These are phyloP conservation scores for Pilobolus umbonatus DNA, from an alignment of 192 early-diverging fungal genomes.

Conservation along the genomic window DNA sequence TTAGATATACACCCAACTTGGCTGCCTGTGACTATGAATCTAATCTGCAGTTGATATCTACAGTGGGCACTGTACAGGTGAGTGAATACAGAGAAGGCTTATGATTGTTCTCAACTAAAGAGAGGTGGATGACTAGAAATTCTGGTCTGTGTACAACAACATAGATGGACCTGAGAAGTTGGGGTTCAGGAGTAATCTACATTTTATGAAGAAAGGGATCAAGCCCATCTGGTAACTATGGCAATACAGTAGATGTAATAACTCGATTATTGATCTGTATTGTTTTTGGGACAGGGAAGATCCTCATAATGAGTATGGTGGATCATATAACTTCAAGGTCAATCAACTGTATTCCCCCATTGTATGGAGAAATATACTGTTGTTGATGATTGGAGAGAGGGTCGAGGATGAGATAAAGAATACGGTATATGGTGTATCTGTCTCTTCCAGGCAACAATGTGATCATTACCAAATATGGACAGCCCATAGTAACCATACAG, in stretches of 20 bases:
- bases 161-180: slow-evolving; percentile 27
- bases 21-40: slow-evolving; percentile 22
- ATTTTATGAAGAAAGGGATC: slow-evolving; percentile 32
- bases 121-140: slow-evolving; percentile 15
- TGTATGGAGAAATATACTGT: slow-evolving; percentile 18
- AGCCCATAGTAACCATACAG: background rate
- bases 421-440: slow-evolving; percentile 22
- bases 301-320: slow-evolving; percentile 25
- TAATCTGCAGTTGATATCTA: slow-evolving; percentile 22
- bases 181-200: slow-evolving; percentile 18
- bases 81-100: no score
- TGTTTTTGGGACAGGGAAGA: slow-evolving; percentile 19
- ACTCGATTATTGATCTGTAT: background rate
- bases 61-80: slow-evolving; percentile 25
- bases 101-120: no score
- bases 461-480: slow-evolving; percentile 28
- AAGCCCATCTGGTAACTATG: slow-evolving; percentile 30
- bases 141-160: slow-evolving; percentile 32
- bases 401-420: slow-evolving; percentile 18
- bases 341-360: slow-evolving; percentile 15
- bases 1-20: slow-evolving; percentile 11
- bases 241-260: background rate
- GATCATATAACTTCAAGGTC: slow-evolving; percentile 26
- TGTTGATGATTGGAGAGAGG: slow-evolving; percentile 24
- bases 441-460: slow-evolving; percentile 18